phyloP scores from a whole-genome alignment of 768 basidiomycete species.

The Boletellus sp. region DNA sequence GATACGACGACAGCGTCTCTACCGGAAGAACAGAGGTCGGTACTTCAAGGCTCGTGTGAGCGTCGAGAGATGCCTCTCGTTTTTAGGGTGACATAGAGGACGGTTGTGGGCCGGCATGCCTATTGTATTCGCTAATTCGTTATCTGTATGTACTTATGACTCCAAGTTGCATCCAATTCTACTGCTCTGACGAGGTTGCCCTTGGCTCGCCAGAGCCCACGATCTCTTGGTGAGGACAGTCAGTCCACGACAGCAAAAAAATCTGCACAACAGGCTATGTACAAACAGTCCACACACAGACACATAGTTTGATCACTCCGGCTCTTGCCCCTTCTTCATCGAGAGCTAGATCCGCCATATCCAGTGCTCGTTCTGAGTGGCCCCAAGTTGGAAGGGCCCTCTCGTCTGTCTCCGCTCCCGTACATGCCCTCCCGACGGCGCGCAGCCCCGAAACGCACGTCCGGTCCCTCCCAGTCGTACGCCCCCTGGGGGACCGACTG shows the following conservation, averaged over 20 bases:
- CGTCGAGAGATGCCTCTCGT: background rate
- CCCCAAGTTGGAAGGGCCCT: conserved; percentile 68
- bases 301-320: background rate
- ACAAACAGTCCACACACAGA: background rate
- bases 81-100: conserved; percentile 1
- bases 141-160: conserved; percentile 1
- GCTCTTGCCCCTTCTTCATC: conserved; percentile 37
- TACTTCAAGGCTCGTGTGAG: conserved; percentile 3
- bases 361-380: conserved; percentile 75
- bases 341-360: conserved; percentile 70
- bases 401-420: conserved; percentile 51
- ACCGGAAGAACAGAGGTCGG: conserved; percentile 5
- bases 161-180: background rate
- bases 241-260: background rate
- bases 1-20: conserved; percentile 5
- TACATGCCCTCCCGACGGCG: conserved; percentile 24
- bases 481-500: conserved; percentile 23
- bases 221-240: too few species aligned
- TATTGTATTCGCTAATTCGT: conserved; percentile 19
- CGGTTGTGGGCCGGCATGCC: background rate
- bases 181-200: background rate
- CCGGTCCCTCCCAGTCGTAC: conserved; percentile 62
- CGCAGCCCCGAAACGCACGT: conserved; percentile 26
- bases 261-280: background rate
- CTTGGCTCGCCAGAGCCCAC: background rate